phyloP scores from a whole-genome alignment of 1,284 basidiomycete species.

The Gymnopus androsaceus region DNA sequence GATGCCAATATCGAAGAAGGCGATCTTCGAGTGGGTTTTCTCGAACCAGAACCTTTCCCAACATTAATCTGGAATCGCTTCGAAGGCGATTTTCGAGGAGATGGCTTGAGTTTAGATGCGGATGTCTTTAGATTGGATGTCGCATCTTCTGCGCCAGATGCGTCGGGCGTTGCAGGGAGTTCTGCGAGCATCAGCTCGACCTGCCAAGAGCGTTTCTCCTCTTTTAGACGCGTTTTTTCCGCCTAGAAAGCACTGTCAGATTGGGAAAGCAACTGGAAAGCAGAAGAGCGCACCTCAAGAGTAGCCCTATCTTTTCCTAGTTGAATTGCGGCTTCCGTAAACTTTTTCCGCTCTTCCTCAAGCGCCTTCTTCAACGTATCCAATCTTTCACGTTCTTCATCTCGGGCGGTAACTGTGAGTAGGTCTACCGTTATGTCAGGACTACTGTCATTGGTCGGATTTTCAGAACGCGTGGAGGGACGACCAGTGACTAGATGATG shows the following conservation, averaged over 20 bases:
- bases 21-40: conserved; percentile 42
- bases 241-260: conserved; percentile 38
- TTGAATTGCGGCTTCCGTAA: conserved; percentile 63
- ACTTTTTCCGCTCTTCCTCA: conserved; percentile 66
- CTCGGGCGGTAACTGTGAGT: conserved; percentile 50
- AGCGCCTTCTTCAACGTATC: conserved; percentile 56
- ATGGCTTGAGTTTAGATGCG: conserved; percentile 15
- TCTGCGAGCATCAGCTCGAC: conserved; percentile 63
- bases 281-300: conserved; percentile 56
- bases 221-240: conserved; percentile 61
- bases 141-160: conserved; percentile 17
- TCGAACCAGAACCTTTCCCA: conserved; percentile 39
- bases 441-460: conserved; percentile 34
- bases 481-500: not conserved
- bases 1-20: conserved; percentile 27
- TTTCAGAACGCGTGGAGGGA: not conserved
- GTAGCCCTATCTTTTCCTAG: conserved; percentile 66
- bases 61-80: conserved; percentile 37
- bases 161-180: conserved; percentile 48
- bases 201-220: conserved; percentile 69
- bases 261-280: not conserved
- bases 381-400: conserved; percentile 54
- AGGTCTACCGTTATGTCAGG: conserved; percentile 51
- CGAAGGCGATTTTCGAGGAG: conserved; percentile 30
- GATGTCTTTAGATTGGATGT: conserved; percentile 8